These are phyloP conservation scores for Paraphaeosphaeria sporulosa DNA, from an alignment of 2,329 filamentous ascomycete genomes.

Conservation along the genomic window DNA sequence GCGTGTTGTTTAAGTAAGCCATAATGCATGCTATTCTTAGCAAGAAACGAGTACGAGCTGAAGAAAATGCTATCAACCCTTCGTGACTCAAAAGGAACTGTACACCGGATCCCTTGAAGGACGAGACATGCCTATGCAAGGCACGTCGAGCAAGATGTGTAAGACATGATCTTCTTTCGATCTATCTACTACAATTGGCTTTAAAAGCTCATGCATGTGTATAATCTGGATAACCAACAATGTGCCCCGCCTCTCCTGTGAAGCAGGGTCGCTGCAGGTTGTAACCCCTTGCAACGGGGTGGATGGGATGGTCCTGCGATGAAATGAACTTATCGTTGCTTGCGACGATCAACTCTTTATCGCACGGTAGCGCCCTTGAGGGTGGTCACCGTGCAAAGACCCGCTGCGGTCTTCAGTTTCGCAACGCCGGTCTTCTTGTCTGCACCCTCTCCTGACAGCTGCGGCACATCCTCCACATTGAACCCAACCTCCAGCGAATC, in stretches of 20 bases:
- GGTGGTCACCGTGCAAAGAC: conserved; percentile 82
- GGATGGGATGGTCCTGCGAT: not conserved
- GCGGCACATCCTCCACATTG: conserved; percentile 78
- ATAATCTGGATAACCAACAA: not conserved
- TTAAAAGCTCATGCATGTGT: not conserved
- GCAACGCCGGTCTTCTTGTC: conserved; percentile 63
- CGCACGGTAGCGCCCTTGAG: conserved; percentile 83
- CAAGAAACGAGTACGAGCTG: not conserved
- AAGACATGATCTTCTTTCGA: not conserved
- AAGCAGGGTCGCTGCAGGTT: not conserved
- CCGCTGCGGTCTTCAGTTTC: conserved; percentile 78
- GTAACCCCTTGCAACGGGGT: not conserved
- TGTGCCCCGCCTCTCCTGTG: not conserved
- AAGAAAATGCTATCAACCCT: not conserved
- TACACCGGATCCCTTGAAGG: not conserved
- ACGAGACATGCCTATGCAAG: conserved; percentile 3
- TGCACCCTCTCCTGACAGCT: conserved; percentile 74
- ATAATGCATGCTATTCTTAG: too few species aligned
- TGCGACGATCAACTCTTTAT: conserved; percentile 57
- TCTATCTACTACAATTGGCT: conserved; percentile 1
- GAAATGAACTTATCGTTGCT: not conserved
- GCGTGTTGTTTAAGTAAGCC: too few species aligned
- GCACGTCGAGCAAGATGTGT: conserved; percentile 1
- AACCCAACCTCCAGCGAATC: conserved; percentile 83
- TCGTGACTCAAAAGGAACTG: not conserved